Evolutionary conservation across 1,284 basidiomycete species (phyloP).

Genomic region (Hortiboletus rubellus): DNA sequence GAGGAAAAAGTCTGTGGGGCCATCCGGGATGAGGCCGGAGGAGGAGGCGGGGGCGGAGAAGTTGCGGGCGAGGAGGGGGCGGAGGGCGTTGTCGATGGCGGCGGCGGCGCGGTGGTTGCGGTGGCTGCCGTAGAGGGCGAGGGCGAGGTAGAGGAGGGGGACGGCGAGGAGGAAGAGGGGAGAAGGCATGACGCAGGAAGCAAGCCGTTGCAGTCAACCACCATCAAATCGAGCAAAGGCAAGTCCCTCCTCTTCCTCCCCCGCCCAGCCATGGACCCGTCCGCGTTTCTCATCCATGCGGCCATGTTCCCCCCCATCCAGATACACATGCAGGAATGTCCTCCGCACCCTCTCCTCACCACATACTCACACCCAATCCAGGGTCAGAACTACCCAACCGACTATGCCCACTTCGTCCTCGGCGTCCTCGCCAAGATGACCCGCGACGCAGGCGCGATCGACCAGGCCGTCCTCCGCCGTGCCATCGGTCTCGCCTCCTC

Average conservation of each 20-base stretch:
- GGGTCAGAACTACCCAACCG: constrained; percentile 46
- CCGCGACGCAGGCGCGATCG: constrained; percentile 46
- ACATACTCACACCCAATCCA: constrained; percentile 19
- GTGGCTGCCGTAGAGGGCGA: constrained; percentile 56
- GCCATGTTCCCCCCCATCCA: constrained; percentile 26
- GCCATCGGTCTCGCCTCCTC: constrained; percentile 70
- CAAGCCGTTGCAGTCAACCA: constrained; percentile 8
- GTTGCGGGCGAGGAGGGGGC: constrained; percentile 57
- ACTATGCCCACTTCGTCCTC: constrained; percentile 61
- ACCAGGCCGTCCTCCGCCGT: constrained; percentile 62
- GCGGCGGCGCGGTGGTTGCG: constrained; percentile 56
- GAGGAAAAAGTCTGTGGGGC: constrained; percentile 75
- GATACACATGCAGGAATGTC: constrained; percentile 34
- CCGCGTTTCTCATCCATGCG: constrained; percentile 21
- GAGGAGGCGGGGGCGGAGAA: constrained; percentile 62
- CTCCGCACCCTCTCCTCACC: background rate
- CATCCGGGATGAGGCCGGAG: constrained; percentile 60
- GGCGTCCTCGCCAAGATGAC: constrained; percentile 53
- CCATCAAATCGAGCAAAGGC: constrained; percentile 12
- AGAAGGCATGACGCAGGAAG: constrained; percentile 25
- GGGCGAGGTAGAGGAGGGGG: constrained; percentile 54
- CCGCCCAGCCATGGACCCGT: constrained; percentile 28
- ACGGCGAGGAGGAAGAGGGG: constrained; percentile 53
- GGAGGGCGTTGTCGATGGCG: constrained; percentile 61
- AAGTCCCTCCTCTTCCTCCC: constrained; percentile 1